Evolutionary conservation across 345 rosid genomes (phyloP), one percentile per base, ranked within the genome.

Genomic region (Erysimum cheiranthoides): DNA sequence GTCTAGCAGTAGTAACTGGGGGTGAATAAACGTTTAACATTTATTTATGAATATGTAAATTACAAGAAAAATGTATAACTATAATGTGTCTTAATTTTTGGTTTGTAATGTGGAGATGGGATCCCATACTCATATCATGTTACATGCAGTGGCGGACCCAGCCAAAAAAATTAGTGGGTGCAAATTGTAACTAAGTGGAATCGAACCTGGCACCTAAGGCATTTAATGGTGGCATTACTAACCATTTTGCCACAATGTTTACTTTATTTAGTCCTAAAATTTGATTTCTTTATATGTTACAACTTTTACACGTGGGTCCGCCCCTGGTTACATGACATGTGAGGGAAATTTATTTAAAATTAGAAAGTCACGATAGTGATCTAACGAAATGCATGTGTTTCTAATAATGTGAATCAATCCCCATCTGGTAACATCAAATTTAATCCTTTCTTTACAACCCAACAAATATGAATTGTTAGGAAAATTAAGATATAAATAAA

Each of bases 251-350:
- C n/a, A n/a, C n/a, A n/a, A n/a, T n/a, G n/a, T n/a, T n/a, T n/a
- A n/a, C n/a, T n/a, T n/a, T n/a, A n/a, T n/a, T n/a, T n/a, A n/a
- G n/a, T n/a, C n/a, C n/a, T n/a, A n/a, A n/a, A n/a, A n/a, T n/a
- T n/a, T n/a, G n/a, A n/a, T n/a, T n/a, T n/a, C n/a, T n/a, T n/a
- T n/a, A n/a, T n/a, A n/a, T n/a, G n/a, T n/a, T n/a, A n/a, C n/a
- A n/a, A n/a, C n/a, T n/a, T n/a, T n/a, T n/a, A n/a, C n/a, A n/a
- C n/a, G n/a, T n/a, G n/a, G n/a, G n/a, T n/a, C n/a, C n/a, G n/a
- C n/a, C n/a, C n/a, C n/a, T n/a, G n/a, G 90, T 89, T 87, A 81
- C 66, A 70, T 83, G 73, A 70, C 90, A 83, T 79, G 90, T 86
- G 88, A 58, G 10, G 70, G 8, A 75, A 67, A 2, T 66, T 51